These are phyloP conservation scores for Brassica balearica DNA, from an alignment of 441 rosid species.

Conservation along the genomic window DNA sequence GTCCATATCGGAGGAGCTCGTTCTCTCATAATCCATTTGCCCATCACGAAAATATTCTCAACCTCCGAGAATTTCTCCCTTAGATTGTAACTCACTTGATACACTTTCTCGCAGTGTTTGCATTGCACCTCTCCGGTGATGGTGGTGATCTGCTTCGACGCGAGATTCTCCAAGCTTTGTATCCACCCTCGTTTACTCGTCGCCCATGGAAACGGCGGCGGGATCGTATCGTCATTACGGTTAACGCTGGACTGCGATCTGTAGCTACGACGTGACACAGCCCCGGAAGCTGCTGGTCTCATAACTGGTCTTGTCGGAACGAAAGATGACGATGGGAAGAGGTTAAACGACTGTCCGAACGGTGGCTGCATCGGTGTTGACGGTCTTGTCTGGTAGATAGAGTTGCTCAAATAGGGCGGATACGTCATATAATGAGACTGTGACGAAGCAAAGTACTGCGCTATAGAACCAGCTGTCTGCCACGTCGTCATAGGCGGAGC, in stretches of 20 bases:
- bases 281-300: neutral
- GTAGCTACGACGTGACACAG: slow-evolving; percentile 43
- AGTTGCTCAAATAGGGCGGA: neutral
- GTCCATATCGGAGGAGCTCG: slow-evolving; percentile 69
- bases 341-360: neutral
- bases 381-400: neutral
- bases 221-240: slow-evolving; percentile 46
- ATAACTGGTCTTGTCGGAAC: neutral
- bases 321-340: neutral
- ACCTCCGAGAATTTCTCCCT: slow-evolving; percentile 56
- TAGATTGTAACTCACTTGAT: slow-evolving; percentile 56
- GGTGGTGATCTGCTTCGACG: slow-evolving; percentile 40
- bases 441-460: slow-evolving; percentile 1
- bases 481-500: neutral
- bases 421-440: neutral
- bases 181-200: slow-evolving; percentile 60
- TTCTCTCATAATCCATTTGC: slow-evolving; percentile 56
- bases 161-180: slow-evolving; percentile 47
- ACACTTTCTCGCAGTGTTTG: slow-evolving; percentile 60
- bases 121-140: slow-evolving; percentile 67
- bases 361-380: neutral
- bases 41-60: slow-evolving; percentile 39
- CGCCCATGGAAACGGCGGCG: slow-evolving; percentile 75
- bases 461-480: neutral
- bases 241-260: slow-evolving; percentile 34